Conservation (phyloP, 495 filamentous ascomycete genomes). For the Aspergillus conjunctus region DNA sequence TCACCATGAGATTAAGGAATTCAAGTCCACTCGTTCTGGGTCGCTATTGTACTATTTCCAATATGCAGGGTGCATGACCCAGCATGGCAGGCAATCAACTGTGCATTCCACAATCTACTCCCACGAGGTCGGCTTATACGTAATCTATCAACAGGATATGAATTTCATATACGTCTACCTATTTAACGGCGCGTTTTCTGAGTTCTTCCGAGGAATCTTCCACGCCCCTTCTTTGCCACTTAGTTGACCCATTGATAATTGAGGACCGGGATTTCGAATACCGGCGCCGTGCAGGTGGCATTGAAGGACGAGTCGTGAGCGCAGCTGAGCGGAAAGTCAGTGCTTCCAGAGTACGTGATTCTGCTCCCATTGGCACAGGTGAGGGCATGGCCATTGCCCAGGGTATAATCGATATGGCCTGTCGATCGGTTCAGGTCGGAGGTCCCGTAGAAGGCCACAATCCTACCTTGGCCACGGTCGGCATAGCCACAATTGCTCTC, state of each 20-base stretch:
- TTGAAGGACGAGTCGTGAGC: slow-evolving; percentile 36
- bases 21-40: too few relatives aligned
- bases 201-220: too few relatives aligned
- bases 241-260: slow-evolving; percentile 33
- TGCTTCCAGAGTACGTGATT: slow-evolving; percentile 39
- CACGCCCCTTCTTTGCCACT: too few relatives aligned
- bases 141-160: too few relatives aligned
- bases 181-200: too few relatives aligned
- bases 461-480: slow-evolving; percentile 33
- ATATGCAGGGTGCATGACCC: too few relatives aligned
- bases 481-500: slow-evolving; percentile 40
- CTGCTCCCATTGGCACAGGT: slow-evolving; percentile 37
- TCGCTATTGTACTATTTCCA: too few relatives aligned
- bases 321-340: slow-evolving; percentile 34
- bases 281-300: slow-evolving; percentile 36
- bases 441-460: slow-evolving; percentile 39
- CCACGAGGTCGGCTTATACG: too few relatives aligned
- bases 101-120: too few relatives aligned
- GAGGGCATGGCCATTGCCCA: slow-evolving; percentile 38
- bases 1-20: too few relatives aligned
- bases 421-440: slow-evolving; percentile 29
- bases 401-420: slow-evolving; percentile 36
- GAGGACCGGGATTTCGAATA: slow-evolving; percentile 37
- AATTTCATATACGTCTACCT: too few relatives aligned
- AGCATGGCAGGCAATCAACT: too few relatives aligned